A percentile compares a stretch with the other conserved stretches of the same genome.
phyloP scores from a whole-genome alignment of 2,329 filamentous ascomycete species.

The Exophiala bonariae region DNA sequence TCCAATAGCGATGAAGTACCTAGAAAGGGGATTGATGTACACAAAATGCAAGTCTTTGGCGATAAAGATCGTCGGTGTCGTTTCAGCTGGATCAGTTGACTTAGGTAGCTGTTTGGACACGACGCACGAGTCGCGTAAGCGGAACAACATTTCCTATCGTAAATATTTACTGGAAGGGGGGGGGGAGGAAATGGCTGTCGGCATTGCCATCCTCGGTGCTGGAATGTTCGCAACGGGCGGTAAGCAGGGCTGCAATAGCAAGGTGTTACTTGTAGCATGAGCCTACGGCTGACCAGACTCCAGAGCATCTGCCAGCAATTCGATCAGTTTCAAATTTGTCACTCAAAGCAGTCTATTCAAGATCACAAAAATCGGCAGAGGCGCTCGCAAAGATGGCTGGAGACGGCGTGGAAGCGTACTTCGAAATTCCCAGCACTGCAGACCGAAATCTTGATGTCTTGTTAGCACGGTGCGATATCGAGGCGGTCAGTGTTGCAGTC shows the following conservation, averaged over 20 bases:
- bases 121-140: too few relatives aligned
- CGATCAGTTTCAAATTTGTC: not conserved
- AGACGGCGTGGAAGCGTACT: constrained; percentile 54
- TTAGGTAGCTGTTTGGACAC: too few relatives aligned
- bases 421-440: constrained; percentile 39
- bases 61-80: too few relatives aligned
- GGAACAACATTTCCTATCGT: too few relatives aligned
- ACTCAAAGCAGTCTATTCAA: constrained; percentile 64
- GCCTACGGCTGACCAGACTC: constrained; percentile 38
- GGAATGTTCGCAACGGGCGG: constrained; percentile 6
- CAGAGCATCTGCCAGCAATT: not conserved
- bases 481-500: constrained; percentile 46
- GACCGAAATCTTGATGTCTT: constrained; percentile 53
- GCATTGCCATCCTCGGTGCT: constrained; percentile 4
- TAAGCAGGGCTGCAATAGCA: too few relatives aligned
- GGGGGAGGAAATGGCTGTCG: too few relatives aligned
- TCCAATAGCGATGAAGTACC: too few relatives aligned
- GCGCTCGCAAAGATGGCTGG: constrained; percentile 39
- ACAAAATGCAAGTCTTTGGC: too few relatives aligned
- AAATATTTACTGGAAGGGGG: too few relatives aligned
- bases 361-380: constrained; percentile 59
- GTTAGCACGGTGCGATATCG: constrained; percentile 53
- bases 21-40: too few relatives aligned
- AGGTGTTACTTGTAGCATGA: not conserved
- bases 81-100: too few relatives aligned